Evolutionary conservation across 805 yeast species (phyloP).

Genomic region (Komagataella populi): DNA sequence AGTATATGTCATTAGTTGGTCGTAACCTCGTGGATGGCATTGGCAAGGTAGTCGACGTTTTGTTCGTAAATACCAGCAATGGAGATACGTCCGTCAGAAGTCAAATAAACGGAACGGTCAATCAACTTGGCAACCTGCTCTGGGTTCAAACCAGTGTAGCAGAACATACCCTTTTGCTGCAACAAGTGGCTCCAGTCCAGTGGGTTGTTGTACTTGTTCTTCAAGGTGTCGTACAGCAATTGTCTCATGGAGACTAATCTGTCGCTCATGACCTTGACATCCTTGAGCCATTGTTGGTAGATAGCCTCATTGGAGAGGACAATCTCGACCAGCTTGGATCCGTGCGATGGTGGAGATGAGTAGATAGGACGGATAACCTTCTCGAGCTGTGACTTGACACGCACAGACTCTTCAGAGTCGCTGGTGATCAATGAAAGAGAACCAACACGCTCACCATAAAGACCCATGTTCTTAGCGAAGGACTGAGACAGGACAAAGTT

Average conservation of each 20-base stretch:
- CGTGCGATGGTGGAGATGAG: conserved; percentile 92
- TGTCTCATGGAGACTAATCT: conserved; percentile 66
- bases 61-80: conserved; percentile 76
- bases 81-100: conserved; percentile 84
- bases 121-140: conserved; percentile 63
- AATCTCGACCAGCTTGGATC: conserved; percentile 76
- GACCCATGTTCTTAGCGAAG: conserved; percentile 90
- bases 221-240: conserved; percentile 44
- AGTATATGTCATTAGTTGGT: conserved; percentile 3
- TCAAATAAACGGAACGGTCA: conserved; percentile 68
- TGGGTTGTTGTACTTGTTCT: conserved; percentile 33
- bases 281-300: conserved; percentile 64
- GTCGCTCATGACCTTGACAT: conserved; percentile 66
- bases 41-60: conserved; percentile 66
- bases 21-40: conserved; percentile 41
- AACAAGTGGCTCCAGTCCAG: conserved; percentile 77
- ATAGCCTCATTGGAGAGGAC: conserved; percentile 51
- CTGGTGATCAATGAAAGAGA: conserved; percentile 57
- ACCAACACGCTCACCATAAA: conserved; percentile 92
- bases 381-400: conserved; percentile 55
- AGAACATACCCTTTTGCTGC: conserved; percentile 93
- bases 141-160: conserved; percentile 69
- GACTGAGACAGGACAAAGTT: conserved; percentile 69
- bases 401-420: conserved; percentile 33
- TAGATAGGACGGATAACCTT: conserved; percentile 73